Base-by-base conservation (phyloP, 2,329 filamentous ascomycete species). In the Tetracladium maxilliforme region DNA sequence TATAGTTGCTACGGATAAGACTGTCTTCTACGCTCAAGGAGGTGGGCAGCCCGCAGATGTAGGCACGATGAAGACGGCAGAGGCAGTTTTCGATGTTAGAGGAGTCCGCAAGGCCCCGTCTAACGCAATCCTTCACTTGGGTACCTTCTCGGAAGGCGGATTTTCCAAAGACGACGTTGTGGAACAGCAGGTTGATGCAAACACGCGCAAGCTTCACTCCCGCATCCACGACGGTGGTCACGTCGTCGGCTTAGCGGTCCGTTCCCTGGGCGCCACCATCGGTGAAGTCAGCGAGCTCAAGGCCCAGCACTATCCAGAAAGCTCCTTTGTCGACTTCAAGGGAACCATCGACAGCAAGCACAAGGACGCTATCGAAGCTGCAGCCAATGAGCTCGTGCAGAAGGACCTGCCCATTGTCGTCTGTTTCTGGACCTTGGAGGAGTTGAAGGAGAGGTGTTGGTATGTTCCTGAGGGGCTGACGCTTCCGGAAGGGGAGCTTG, bases 11-110 rank as follows among this genome's bases (percentile, higher is more conserved):
- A 76, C 70, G 0, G 53, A 64, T 3, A 49, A 64, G 23, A 82
- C 77, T n/a, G 72, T 82, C 32, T 83, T 83, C 48, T 72, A 83
- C 33, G 69, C 73, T 0, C 77, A 83, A 45, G 77, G 77, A 12
- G 77, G 77, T 31, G 77, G 77, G 6, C 77, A 83, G 39, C 77
- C 77, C 1, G 73, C 66, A 0, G 77, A 83, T 33, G 55, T 60
- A 8, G 77, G 77, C 12, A 49, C 41, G 20, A 75, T 82, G 33
- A 49, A 47, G 1, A 17, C 24, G 1, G 12, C 23, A 8, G 10
- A 11, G 10, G 27, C 36, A 10, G 37, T 37, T 6, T 30, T n/a
- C 14, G 28, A 23, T 10, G 26, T 26, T 5, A 30, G 21, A 19
- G 4, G 16, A 30, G 13, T 6, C 38, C 12, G 39, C 35, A 15